Percentiles rank a stretch among this genome's conserved stretches.
phyloP scores from a whole-genome alignment of 768 basidiomycete genomes.

The Leccinellum rugosiceps region DNA sequence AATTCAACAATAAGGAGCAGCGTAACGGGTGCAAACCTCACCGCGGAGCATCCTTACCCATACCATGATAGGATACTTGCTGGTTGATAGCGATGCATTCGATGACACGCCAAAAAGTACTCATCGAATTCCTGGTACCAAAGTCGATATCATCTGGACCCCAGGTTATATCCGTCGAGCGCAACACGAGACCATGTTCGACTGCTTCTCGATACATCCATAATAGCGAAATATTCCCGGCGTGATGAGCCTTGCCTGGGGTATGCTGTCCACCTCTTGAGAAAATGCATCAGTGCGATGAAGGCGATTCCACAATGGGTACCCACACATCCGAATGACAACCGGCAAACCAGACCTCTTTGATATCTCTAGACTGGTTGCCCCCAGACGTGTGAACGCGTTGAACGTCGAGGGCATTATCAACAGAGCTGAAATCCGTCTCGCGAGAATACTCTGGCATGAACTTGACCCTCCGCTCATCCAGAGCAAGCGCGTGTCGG shows the following conservation, averaged over 20 bases:
- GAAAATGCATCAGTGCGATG: not conserved
- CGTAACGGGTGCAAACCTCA: not conserved
- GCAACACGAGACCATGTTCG: constrained; percentile 3
- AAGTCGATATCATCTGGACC: constrained; percentile 15
- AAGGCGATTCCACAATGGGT: not conserved
- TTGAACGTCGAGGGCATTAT: not conserved
- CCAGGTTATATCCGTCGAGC: constrained; percentile 14
- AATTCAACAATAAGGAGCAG: not conserved
- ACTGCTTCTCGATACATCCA: not conserved
- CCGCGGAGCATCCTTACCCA: constrained; percentile 6
- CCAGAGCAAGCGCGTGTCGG: not conserved
- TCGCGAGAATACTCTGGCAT: constrained; percentile 10
- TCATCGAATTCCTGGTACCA: constrained; percentile 13
- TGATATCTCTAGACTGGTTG: constrained; percentile 38
- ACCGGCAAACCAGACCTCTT: not conserved
- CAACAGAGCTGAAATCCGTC: constrained; percentile 15
- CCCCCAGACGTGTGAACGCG: not conserved
- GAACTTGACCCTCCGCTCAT: not conserved
- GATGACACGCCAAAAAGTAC: not conserved
- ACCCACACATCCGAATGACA: constrained; percentile 23
- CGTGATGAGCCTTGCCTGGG: constrained; percentile 1
- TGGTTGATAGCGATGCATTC: constrained; percentile 15
- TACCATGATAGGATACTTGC: not conserved
- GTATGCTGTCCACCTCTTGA: constrained; percentile 10
- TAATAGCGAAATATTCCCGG: not conserved